Conservation (phyloP, 352 stramenopile genomes). For the Phytophthora hibernalis region DNA sequence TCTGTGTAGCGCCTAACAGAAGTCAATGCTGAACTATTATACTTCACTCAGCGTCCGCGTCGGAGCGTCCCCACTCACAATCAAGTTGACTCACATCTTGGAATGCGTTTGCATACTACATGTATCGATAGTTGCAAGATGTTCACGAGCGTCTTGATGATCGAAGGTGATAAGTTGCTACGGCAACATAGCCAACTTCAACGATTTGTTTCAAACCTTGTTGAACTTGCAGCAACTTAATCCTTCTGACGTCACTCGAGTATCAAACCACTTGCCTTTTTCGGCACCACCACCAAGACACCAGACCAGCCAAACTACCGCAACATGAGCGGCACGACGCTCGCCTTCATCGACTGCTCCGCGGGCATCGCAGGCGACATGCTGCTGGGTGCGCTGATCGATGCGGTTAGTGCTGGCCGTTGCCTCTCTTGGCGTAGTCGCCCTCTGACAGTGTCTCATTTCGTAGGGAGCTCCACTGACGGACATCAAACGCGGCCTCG, state of each 20-base stretch:
- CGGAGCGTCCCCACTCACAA: too few species aligned
- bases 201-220: too few species aligned
- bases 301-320: not conserved
- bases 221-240: not conserved
- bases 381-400: conserved; percentile 89
- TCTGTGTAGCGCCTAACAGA: too few species aligned
- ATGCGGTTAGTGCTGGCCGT: conserved; percentile 58
- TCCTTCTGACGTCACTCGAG: not conserved
- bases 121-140: too few species aligned
- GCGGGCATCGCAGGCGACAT: conserved; percentile 92
- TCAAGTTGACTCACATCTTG: too few species aligned
- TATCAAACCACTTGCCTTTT: not conserved
- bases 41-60: too few species aligned
- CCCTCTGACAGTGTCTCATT: conserved; percentile 8
- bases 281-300: not conserved
- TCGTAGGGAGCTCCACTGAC: conserved; percentile 66
- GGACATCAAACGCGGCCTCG: conserved; percentile 61
- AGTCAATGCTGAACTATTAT: too few species aligned
- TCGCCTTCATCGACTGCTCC: conserved; percentile 90
- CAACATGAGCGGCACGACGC: conserved; percentile 25
- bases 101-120: too few species aligned
- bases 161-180: not conserved
- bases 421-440: conserved; percentile 11
- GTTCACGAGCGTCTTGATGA: too few species aligned
- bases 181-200: not conserved